Percentiles rank a stretch among this genome's conserved stretches.
Evolutionary conservation across 495 filamentous ascomycete species (phyloP).

Genomic region (Xylaria curta): DNA sequence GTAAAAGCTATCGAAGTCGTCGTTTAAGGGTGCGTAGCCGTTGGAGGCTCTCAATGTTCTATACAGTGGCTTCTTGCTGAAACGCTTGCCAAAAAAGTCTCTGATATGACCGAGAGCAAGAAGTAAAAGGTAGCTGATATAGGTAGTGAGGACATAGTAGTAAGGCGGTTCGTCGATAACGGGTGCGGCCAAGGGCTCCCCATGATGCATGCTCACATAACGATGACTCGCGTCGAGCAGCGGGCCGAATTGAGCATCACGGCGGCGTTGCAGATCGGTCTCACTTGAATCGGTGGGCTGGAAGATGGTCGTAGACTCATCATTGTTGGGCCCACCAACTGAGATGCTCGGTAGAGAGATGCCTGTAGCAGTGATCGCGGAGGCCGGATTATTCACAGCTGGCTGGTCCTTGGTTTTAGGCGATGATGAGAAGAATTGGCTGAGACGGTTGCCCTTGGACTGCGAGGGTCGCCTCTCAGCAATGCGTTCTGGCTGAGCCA

Average conservation of each 20-base stretch:
- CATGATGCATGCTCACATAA: conserved; percentile 84
- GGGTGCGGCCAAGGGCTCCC: conserved; percentile 76
- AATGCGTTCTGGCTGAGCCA: conserved; percentile 46
- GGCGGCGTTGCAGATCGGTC: conserved; percentile 71
- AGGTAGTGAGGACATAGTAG: conserved; percentile 94
- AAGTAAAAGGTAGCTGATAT: conserved; percentile 94
- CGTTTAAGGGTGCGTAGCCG: conserved; percentile 96
- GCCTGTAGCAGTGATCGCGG: conserved; percentile 68
- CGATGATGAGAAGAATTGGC: conserved; percentile 69
- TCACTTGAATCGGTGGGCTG: conserved; percentile 90
- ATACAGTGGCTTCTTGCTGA: conserved; percentile 80
- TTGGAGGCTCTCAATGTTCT: conserved; percentile 79
- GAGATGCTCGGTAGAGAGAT: conserved; percentile 90
- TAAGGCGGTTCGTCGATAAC: conserved; percentile 96
- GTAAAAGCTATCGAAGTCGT: conserved; percentile 99
- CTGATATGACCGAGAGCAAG: conserved; percentile 94
- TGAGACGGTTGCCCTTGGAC: conserved; percentile 63
- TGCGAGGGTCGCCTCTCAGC: conserved; percentile 60
- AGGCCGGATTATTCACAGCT: conserved; percentile 60
- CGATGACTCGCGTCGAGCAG: conserved; percentile 78
- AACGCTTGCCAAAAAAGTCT: conserved; percentile 97
- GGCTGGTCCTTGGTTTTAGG: conserved; percentile 69
- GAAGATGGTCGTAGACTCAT: conserved; percentile 84
- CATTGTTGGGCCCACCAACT: conserved; percentile 72
- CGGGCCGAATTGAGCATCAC: conserved; percentile 92